Percentiles rank a stretch among this genome's conserved stretches.
phyloP scores from a whole-genome alignment of 1,284 basidiomycete genomes.

The Papiliotrema terrestris region DNA sequence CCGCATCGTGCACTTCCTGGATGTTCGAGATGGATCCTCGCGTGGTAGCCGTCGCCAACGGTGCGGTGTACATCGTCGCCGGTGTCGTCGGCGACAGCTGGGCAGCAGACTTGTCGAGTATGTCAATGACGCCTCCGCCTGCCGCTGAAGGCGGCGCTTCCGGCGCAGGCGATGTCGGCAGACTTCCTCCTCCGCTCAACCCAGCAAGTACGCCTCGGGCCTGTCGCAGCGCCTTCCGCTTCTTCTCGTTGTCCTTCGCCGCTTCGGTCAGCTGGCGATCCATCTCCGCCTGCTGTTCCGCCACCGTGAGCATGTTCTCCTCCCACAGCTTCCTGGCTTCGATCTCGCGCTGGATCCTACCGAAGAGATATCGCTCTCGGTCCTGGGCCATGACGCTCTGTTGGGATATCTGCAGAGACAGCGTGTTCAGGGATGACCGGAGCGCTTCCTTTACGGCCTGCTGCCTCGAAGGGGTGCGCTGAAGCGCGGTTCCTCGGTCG shows the following conservation, averaged over 20 bases:
- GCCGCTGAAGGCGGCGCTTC: not conserved
- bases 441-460: constrained; percentile 60
- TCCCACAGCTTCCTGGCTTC: constrained; percentile 83
- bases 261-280: constrained; percentile 67
- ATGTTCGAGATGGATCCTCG: constrained; percentile 29
- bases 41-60: not conserved
- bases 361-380: constrained; percentile 77
- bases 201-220: constrained; percentile 64
- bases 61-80: not conserved
- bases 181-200: constrained; percentile 25
- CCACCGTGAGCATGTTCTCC: constrained; percentile 81
- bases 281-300: constrained; percentile 78
- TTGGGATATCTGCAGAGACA: constrained; percentile 62
- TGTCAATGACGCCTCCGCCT: not conserved
- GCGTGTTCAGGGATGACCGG: constrained; percentile 60
- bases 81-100: not conserved
- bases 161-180: constrained; percentile 37
- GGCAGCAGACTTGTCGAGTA: not conserved
- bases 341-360: constrained; percentile 63
- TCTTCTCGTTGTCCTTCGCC: constrained; percentile 49
- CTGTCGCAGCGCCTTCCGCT: constrained; percentile 58
- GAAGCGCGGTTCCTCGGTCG: constrained; percentile 1
- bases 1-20: constrained; percentile 37
- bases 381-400: constrained; percentile 71
- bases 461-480: constrained; percentile 38